These are phyloP conservation scores for Melaleuca quinquenervia DNA, from an alignment of 345 rosid species.

Conservation along the genomic window DNA sequence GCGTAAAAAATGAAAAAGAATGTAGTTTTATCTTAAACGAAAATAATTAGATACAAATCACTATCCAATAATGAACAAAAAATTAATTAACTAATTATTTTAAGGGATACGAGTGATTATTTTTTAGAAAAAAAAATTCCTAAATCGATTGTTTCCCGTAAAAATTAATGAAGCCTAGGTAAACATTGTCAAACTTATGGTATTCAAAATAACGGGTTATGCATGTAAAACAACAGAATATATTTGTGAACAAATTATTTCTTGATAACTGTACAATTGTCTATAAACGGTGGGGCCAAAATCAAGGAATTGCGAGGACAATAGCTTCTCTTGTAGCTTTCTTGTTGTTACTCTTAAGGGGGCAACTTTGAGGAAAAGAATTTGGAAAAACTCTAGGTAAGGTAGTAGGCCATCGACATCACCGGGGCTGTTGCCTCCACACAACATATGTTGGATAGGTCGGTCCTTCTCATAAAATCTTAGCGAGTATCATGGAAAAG, in stretches of 20 bases:
- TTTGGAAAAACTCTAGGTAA: not conserved
- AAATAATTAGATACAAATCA: fast-evolving
- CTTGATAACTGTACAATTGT: not conserved
- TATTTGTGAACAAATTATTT: not conserved
- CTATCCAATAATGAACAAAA: fast-evolving
- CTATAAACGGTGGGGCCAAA: not conserved
- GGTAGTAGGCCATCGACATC: not conserved
- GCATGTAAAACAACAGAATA: not conserved
- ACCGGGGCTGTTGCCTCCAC: not conserved
- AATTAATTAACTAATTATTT: not conserved
- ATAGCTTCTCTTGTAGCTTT: not conserved
- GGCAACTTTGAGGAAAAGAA: not conserved
- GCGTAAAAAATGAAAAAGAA: not conserved
- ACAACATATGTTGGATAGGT: not conserved
- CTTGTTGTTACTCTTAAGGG: not conserved
- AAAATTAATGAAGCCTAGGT: not conserved
- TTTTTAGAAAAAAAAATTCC: not conserved
- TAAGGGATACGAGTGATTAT: not conserved
- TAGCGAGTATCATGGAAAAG: too few relatives aligned
- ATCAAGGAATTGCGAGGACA: not conserved
- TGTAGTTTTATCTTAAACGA: fast-evolving
- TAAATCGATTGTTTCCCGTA: fast-evolving
- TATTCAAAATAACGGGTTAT: not conserved
- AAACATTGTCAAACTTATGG: not conserved
- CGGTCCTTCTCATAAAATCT: not conserved